These are phyloP conservation scores for Lepidopterella palustris DNA, from an alignment of 495 filamentous ascomycete genomes.

Conservation along the genomic window DNA sequence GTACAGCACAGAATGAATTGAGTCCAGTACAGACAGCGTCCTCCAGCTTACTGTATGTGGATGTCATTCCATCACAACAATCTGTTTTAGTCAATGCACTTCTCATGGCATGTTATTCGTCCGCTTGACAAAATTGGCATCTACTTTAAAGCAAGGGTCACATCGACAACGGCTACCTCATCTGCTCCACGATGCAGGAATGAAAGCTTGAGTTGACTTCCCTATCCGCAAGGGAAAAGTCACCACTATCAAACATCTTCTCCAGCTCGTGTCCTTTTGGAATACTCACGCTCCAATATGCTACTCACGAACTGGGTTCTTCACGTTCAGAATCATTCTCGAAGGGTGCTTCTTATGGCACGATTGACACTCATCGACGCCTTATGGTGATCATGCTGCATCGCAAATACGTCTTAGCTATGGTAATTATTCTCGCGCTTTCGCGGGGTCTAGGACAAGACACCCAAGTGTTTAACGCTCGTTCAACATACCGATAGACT, in stretches of 20 bases:
- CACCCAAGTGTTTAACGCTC: neutral
- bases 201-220: neutral
- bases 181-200: neutral
- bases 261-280: neutral
- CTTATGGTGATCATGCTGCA: neutral
- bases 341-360: neutral
- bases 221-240: neutral
- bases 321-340: neutral
- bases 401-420: neutral
- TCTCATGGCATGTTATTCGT: neutral
- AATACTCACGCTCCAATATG: neutral
- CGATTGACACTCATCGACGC: neutral
- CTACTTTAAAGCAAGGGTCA: neutral
- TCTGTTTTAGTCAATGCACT: neutral
- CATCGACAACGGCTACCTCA: neutral
- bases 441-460: neutral
- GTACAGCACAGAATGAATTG: neutral
- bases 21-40: too few relatives aligned
- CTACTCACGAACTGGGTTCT: neutral
- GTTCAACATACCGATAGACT: constrained; percentile 1
- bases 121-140: neutral
- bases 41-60: too few relatives aligned
- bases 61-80: too few relatives aligned
- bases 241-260: neutral
- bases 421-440: neutral